phyloP scores from a whole-genome alignment of 2,329 filamentous ascomycete genomes.

The Ascochyta pisi region DNA sequence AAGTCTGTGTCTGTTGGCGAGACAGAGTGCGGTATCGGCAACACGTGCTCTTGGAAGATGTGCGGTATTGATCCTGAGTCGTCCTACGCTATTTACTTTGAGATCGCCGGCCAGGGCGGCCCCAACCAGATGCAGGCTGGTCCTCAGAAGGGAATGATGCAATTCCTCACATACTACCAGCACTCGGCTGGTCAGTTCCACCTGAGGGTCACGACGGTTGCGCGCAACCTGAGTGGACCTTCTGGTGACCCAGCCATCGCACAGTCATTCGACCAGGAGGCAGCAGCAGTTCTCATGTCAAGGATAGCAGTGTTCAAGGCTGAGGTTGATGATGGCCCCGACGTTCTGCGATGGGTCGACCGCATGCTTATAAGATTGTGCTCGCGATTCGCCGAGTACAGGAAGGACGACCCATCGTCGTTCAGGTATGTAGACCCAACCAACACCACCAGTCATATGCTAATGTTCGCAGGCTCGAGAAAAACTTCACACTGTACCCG shows the following conservation, averaged over 20 bases:
- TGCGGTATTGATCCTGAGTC: conserved; percentile 94
- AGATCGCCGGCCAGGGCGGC: conserved; percentile 92
- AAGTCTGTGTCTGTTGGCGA: conserved; percentile 97
- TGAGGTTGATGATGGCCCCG: conserved; percentile 97
- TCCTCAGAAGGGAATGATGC: conserved; percentile 92
- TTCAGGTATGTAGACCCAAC: conserved; percentile 68
- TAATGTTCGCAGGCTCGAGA: conserved; percentile 64
- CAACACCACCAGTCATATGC: conserved; percentile 68
- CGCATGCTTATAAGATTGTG: conserved; percentile 97
- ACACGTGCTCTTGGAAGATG: conserved; percentile 99
- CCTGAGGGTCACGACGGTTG: conserved; percentile 91
- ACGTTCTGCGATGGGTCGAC: conserved; percentile 97
- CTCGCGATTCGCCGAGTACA: conserved; percentile 95
- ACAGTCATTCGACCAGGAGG: conserved; percentile 98
- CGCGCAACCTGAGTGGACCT: conserved; percentile 88
- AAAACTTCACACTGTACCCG: conserved; percentile 98
- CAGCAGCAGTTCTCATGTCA: conserved; percentile 97
- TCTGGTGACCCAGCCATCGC: conserved; percentile 94
- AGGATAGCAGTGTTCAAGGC: conserved; percentile 98
- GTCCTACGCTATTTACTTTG: conserved; percentile 96
- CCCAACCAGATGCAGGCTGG: conserved; percentile 84
- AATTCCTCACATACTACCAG: conserved; percentile 98
- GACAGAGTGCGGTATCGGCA: conserved; percentile 97
- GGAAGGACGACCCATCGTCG: conserved; percentile 96
- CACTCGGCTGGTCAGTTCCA: conserved; percentile 97